phyloP scores from a whole-genome alignment of 2,329 filamentous ascomycete genomes.

The Epichloe sp. region DNA sequence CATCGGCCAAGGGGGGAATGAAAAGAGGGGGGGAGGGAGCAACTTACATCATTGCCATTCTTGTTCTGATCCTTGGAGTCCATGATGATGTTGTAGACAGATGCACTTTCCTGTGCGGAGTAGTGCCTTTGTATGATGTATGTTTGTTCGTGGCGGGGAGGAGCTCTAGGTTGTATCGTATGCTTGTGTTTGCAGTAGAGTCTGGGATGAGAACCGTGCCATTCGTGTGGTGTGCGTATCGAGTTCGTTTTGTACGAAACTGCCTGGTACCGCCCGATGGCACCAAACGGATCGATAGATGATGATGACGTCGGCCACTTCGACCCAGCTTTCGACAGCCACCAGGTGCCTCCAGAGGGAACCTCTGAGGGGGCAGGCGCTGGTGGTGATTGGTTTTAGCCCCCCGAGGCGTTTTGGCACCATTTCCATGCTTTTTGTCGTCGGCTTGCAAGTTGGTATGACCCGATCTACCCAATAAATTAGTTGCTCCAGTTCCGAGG shows the following conservation, averaged over 20 bases:
- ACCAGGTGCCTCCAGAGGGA: background rate
- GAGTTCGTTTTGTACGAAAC: background rate
- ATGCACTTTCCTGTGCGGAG: too few species aligned
- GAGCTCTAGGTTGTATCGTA: background rate
- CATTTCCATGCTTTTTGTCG: too few species aligned
- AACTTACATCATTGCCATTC: conserved; percentile 8
- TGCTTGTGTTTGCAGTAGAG: too few species aligned
- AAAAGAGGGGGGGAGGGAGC: background rate
- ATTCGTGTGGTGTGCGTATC: background rate
- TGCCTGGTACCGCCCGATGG: background rate
- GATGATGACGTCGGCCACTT: conserved; percentile 6
- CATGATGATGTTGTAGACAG: conserved; percentile 6
- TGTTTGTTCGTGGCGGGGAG: background rate
- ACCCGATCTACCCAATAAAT: too few species aligned
- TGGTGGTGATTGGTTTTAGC: background rate
- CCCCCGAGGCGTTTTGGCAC: too few species aligned
- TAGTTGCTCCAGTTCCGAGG: too few species aligned
- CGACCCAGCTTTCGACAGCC: background rate
- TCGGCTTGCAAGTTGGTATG: too few species aligned
- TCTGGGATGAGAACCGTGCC: background rate
- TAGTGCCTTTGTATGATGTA: background rate
- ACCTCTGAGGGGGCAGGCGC: background rate
- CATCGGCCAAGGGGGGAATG: background rate
- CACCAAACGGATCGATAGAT: background rate
- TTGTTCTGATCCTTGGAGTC: conserved; percentile 11